Conservation (phyloP, 208 protist species). For the Angomonas ambiguus region DNA sequence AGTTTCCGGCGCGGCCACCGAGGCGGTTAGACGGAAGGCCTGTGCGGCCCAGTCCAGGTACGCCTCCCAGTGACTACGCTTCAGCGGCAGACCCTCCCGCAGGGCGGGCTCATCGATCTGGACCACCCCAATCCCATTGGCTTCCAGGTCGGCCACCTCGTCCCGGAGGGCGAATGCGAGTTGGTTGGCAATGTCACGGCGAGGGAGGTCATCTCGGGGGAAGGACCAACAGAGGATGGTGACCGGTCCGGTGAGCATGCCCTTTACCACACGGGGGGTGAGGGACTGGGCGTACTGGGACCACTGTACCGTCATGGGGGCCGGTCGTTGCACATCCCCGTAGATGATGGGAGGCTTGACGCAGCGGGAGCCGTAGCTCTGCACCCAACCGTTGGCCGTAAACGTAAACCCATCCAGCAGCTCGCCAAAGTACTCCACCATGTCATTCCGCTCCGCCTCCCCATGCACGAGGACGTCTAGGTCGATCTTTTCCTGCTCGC, state of each 20-base stretch:
- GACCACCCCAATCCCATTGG: conserved; percentile 59
- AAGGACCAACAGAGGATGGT: conserved; percentile 92
- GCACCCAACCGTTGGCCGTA: conserved; percentile 83
- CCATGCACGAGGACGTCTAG: conserved; percentile 90
- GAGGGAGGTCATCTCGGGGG: conserved; percentile 67
- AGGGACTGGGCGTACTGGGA: conserved; percentile 69
- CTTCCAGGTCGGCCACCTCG: conserved; percentile 80
- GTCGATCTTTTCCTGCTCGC: conserved; percentile 74
- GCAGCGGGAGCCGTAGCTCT: conserved; percentile 78
- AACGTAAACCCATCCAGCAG: conserved; percentile 78
- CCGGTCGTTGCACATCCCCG: conserved; percentile 62
- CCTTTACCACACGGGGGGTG: conserved; percentile 71
- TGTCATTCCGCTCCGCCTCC: conserved; percentile 88
- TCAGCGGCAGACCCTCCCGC: conserved; percentile 81
- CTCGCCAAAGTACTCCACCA: conserved; percentile 92
- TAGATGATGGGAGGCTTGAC: conserved; percentile 88
- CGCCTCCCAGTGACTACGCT: conserved; percentile 43
- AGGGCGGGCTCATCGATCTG: conserved; percentile 90
- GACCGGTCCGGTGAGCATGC: conserved; percentile 89
- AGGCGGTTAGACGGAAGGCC: conserved; percentile 59
- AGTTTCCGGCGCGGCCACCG: conserved; percentile 47
- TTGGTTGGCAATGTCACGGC: conserved; percentile 45
- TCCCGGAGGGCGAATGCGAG: conserved; percentile 83
- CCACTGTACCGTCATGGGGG: conserved; percentile 79
- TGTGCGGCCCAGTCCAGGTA: conserved; percentile 83